Base-by-base conservation (phyloP, 805 yeast species). In the Nakazawaea wickerhamii region DNA sequence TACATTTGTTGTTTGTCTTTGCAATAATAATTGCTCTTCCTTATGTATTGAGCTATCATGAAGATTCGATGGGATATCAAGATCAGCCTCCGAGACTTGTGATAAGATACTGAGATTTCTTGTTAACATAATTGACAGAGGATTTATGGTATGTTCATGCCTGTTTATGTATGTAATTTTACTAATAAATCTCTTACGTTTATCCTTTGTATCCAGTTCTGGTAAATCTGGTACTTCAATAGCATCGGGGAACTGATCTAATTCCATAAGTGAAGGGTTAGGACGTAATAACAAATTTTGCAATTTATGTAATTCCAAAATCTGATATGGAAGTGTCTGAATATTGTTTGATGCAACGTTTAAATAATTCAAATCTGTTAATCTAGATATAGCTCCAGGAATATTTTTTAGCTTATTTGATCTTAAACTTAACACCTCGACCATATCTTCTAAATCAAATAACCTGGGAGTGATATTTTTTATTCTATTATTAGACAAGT, bases 211-310 rank as follows among this genome's bases (percentile, higher is more conserved):
- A 10, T 11, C 22, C 21, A 20, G 43, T 35, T 18, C 34, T 22
- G 22, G 45, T 19, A 10, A 20, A 14, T 66, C 69, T 39, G 57
- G 63, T 13, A 50, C 20, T 11, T 19, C 32, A 13, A 3, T 41
- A 39, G 53, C 32, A 41, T 4, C 50, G 37, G 14, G 40, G 46
- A 17, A 37, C n/a, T 39, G 43, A 2, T 48, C 50, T 26, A 51
- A 23, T 37, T 53, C 43, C 45, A 55, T 49, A 53, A 60, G 47
- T 48, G 64, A 62, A 6, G 75, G 74, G 48, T 79, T 79, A 1
- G 84, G 84, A 23, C 82, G 71, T 0, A 81, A 71, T 11, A 74
- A 60, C n/a, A 79, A 58, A 1, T 68, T 66, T 15, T 60, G 57
- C 25, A 79, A 53, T 3, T 60, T 52, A 1, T 67, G 59, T 11